Conservation (phyloP, 2,329 filamentous ascomycete species). For the Claviceps lovelessii region DNA sequence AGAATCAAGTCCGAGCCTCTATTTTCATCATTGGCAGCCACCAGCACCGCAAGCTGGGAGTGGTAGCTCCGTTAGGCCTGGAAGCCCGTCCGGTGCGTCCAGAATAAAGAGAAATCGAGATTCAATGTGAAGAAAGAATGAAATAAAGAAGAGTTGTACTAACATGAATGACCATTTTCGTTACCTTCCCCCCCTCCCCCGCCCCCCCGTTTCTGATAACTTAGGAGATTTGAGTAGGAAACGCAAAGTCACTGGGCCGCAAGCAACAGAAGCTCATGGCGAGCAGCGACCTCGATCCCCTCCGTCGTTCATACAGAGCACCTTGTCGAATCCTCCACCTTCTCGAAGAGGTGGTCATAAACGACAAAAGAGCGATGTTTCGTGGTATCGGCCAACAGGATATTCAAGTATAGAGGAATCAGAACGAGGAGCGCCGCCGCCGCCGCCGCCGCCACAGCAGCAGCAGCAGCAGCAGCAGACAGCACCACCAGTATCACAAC, state of each 20-base stretch:
- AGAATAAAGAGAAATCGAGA: slow-evolving; percentile 35
- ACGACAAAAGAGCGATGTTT: slow-evolving; percentile 24
- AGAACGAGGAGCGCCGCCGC: slow-evolving; percentile 8
- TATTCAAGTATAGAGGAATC: slow-evolving; percentile 10
- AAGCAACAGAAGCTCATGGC: slow-evolving; percentile 13
- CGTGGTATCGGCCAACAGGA: slow-evolving; percentile 18
- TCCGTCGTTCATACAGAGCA: slow-evolving; percentile 16
- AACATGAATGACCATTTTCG: slow-evolving; percentile 13
- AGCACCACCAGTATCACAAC: too few species aligned
- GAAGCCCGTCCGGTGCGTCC: slow-evolving; percentile 61
- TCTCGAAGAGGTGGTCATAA: slow-evolving; percentile 17
- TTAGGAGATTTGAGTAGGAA: slow-evolving; percentile 69
- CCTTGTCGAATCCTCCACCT: slow-evolving; percentile 13
- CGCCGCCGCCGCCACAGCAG: background rate
- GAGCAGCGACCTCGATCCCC: slow-evolving; percentile 21
- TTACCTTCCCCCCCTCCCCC: slow-evolving; percentile 18
- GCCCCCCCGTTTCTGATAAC: slow-evolving; percentile 11
- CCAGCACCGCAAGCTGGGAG: slow-evolving; percentile 48
- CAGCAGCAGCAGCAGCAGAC: too few species aligned
- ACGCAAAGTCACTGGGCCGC: slow-evolving; percentile 53
- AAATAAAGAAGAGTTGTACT: slow-evolving; percentile 9
- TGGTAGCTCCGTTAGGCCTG: slow-evolving; percentile 48
- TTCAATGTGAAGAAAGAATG: slow-evolving; percentile 18
- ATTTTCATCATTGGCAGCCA: slow-evolving; percentile 88
- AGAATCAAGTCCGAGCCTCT: slow-evolving; percentile 60